Percentiles rank a stretch among this genome's conserved stretches.
Evolutionary conservation across 345 rosid genomes (phyloP).

Genomic region (Eutrema japonicum): DNA sequence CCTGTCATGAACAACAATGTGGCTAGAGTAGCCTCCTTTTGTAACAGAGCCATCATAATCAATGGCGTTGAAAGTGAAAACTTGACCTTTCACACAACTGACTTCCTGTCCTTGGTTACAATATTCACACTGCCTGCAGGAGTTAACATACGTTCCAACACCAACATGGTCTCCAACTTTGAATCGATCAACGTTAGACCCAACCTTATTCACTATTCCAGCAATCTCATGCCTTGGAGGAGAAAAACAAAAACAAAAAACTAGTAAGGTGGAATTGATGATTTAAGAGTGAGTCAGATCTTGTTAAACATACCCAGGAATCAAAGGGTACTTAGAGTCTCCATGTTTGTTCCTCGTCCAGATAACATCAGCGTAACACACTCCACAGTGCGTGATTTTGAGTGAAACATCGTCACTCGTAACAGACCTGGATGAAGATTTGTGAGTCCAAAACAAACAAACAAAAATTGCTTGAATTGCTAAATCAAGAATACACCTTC

Average conservation of each 20-base stretch:
- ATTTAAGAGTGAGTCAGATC: constrained; percentile 12
- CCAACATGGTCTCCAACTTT: constrained; percentile 86
- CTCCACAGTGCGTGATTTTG: constrained; percentile 84
- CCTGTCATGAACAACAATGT: constrained; percentile 82
- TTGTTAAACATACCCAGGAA: constrained; percentile 72
- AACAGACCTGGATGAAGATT: constrained; percentile 52
- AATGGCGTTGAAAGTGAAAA: constrained; percentile 65
- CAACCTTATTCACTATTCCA: constrained; percentile 82
- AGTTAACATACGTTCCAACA: constrained; percentile 87
- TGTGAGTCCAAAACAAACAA: neutral
- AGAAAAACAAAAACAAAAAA: neutral
- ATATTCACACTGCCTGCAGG: constrained; percentile 76
- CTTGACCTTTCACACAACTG: constrained; percentile 58
- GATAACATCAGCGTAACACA: constrained; percentile 84
- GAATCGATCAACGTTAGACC: constrained; percentile 63
- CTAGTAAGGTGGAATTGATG: constrained; percentile 11
- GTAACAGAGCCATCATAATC: constrained; percentile 80
- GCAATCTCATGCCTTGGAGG: constrained; percentile 76
- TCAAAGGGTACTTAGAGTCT: constrained; percentile 76
- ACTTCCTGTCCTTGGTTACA: constrained; percentile 65
- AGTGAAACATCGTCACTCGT: constrained; percentile 70
- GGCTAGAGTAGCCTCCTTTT: constrained; percentile 85
- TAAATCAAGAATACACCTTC: constrained; percentile 52
- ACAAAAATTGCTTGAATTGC: neutral
- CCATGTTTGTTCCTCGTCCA: constrained; percentile 71